phyloP scores from a whole-genome alignment of 495 filamentous ascomycete species.

The Parathielavia hyrcaniae region DNA sequence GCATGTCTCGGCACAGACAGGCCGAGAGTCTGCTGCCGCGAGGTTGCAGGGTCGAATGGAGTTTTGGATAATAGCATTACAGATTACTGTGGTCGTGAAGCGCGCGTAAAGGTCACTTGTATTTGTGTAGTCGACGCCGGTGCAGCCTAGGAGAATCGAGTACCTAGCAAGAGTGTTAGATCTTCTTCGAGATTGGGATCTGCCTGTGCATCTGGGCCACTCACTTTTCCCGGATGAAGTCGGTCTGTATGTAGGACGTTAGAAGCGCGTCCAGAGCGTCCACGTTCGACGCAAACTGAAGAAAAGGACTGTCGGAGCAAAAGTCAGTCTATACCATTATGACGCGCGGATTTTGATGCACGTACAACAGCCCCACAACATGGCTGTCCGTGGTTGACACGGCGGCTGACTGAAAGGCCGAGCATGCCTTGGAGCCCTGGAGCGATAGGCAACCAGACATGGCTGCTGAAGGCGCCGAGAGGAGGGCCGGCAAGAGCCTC shows the following conservation, averaged over 20 bases:
- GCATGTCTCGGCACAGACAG: slow-evolving; percentile 87
- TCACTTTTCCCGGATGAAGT: slow-evolving; percentile 71
- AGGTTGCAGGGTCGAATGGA: slow-evolving; percentile 69
- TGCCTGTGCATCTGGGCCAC: slow-evolving; percentile 17
- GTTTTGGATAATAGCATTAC: slow-evolving; percentile 91
- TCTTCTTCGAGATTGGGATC: neutral
- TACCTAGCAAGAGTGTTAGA: slow-evolving; percentile 49
- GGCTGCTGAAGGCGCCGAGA: slow-evolving; percentile 23
- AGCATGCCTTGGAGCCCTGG: slow-evolving; percentile 67
- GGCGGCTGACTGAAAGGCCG: slow-evolving; percentile 75
- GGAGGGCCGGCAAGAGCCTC: slow-evolving; percentile 18
- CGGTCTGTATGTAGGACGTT: slow-evolving; percentile 62
- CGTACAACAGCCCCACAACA: slow-evolving; percentile 71
- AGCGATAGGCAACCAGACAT: slow-evolving; percentile 68
- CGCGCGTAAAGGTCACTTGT: slow-evolving; percentile 85
- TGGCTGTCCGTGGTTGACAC: slow-evolving; percentile 68
- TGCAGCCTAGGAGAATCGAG: slow-evolving; percentile 71
- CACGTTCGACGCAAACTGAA: slow-evolving; percentile 70
- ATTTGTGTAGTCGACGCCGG: slow-evolving; percentile 67
- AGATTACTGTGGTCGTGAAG: slow-evolving; percentile 87
- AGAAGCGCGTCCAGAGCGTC: slow-evolving; percentile 73
- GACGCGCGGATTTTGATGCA: slow-evolving; percentile 20
- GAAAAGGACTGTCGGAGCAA: slow-evolving; percentile 64
- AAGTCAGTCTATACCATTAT: slow-evolving; percentile 18
- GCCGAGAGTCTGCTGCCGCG: slow-evolving; percentile 54